These are phyloP conservation scores for Phanerochaete sordida DNA, from an alignment of 768 basidiomycete species.

Conservation along the genomic window DNA sequence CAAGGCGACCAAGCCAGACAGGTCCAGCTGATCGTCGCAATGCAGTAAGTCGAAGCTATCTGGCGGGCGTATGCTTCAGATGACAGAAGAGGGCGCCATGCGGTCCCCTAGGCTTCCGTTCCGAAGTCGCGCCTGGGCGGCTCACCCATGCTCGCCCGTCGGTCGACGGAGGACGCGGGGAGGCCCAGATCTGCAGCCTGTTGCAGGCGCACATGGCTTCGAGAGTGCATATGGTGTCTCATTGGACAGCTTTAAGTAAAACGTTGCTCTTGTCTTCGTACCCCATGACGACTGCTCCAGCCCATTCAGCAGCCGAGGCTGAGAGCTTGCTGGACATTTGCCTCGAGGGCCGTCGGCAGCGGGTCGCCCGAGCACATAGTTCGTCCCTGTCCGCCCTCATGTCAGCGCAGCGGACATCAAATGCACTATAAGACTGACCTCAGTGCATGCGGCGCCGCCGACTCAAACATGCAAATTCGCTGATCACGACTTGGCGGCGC, in stretches of 20 bases:
- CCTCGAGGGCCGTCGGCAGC: too few relatives aligned
- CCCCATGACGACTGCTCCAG: too few relatives aligned
- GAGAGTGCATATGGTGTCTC: not conserved
- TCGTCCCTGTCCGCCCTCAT: not conserved
- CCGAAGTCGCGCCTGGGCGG: conserved; percentile 6
- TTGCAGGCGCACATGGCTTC: not conserved
- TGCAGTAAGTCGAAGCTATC: not conserved
- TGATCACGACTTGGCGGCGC: not conserved
- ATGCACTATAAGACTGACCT: not conserved
- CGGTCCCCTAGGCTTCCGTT: not conserved
- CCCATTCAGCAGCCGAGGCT: too few relatives aligned
- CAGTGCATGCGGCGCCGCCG: not conserved
- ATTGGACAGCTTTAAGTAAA: not conserved
- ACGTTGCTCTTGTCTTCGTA: not conserved
- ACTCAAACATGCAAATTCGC: not conserved
- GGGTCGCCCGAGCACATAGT: not conserved
- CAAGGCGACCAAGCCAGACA: not conserved
- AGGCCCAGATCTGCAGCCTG: not conserved
- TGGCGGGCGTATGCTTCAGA: not conserved
- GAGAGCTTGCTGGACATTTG: too few relatives aligned
- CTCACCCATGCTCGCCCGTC: not conserved
- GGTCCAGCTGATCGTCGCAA: not conserved
- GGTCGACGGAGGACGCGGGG: not conserved
- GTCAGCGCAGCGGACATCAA: not conserved
- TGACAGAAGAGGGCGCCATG: conserved; percentile 2